Evolutionary conservation across 2,329 filamentous ascomycete genomes (phyloP).

Genomic region (Diaporthe velutina): DNA sequence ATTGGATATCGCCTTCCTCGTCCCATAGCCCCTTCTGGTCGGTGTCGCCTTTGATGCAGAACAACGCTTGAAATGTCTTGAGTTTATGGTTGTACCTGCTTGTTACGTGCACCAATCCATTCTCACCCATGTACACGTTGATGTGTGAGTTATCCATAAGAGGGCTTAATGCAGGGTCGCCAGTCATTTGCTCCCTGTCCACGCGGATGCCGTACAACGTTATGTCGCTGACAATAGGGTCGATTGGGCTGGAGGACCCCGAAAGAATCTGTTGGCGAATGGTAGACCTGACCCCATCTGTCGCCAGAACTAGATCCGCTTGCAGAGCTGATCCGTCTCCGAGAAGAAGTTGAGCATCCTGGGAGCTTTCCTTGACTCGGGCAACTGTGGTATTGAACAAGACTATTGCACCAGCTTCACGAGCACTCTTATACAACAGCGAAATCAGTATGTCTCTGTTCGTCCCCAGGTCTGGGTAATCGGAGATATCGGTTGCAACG

Average conservation of each 20-base stretch:
- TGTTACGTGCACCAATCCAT: constrained; percentile 39
- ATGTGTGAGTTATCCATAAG: constrained; percentile 41
- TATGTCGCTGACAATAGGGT: constrained; percentile 40
- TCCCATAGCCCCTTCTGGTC: constrained; percentile 44
- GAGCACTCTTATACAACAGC: constrained; percentile 31
- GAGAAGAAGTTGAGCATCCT: neutral
- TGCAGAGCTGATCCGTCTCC: constrained; percentile 50
- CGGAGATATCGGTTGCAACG: constrained; percentile 36
- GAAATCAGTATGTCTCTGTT: constrained; percentile 39
- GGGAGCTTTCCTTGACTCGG: neutral
- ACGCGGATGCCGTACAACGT: constrained; percentile 42
- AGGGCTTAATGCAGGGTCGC: constrained; percentile 22
- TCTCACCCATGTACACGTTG: constrained; percentile 42
- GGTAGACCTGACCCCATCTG: constrained; percentile 58
- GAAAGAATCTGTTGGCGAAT: constrained; percentile 55
- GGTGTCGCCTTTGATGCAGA: constrained; percentile 41
- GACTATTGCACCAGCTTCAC: constrained; percentile 21
- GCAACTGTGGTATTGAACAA: constrained; percentile 1
- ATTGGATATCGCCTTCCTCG: constrained; percentile 43
- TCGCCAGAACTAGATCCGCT: constrained; percentile 57
- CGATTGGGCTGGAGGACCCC: constrained; percentile 27
- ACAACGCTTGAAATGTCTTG: constrained; percentile 35
- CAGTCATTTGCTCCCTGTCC: constrained; percentile 17
- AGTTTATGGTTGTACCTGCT: constrained; percentile 40
- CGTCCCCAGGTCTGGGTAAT: constrained; percentile 41